These are phyloP conservation scores for Amanita inopinata DNA, from an alignment of 768 basidiomycete genomes.

Conservation along the genomic window DNA sequence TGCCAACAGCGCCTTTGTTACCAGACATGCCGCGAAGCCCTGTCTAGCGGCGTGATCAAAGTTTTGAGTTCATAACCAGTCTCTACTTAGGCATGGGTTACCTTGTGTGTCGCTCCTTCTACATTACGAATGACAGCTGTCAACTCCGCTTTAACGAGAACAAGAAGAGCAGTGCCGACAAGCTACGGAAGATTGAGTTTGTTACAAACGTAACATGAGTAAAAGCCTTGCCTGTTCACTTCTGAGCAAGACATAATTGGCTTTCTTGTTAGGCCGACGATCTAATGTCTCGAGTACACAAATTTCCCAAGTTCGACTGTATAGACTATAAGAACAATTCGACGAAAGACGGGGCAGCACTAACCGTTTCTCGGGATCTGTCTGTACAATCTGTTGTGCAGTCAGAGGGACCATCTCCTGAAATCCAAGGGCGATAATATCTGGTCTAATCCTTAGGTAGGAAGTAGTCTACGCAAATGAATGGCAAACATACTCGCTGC, in stretches of 20 bases:
- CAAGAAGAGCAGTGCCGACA: constrained; percentile 87
- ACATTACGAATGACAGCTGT: constrained; percentile 81
- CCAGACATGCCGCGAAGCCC: constrained; percentile 90
- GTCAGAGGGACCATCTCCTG: constrained; percentile 97
- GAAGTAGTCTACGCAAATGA: background rate
- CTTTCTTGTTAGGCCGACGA: constrained; percentile 52
- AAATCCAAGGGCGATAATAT: constrained; percentile 85
- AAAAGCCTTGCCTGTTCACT: constrained; percentile 67
- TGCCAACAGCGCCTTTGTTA: constrained; percentile 93
- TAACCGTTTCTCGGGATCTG: constrained; percentile 87
- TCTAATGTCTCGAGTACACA: constrained; percentile 75
- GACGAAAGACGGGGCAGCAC: constrained; percentile 10
- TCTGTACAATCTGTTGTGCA: constrained; percentile 94
- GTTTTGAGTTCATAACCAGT: constrained; percentile 2
- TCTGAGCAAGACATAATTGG: constrained; percentile 75
- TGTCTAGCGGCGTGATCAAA: constrained; percentile 39
- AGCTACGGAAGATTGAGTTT: constrained; percentile 39
- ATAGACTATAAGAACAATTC: background rate
- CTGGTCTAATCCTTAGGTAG: constrained; percentile 45
- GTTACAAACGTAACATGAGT: background rate
- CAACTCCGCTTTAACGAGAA: constrained; percentile 72
- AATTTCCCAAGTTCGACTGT: constrained; percentile 79
- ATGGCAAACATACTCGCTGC: constrained; percentile 37
- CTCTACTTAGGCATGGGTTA: constrained; percentile 18
- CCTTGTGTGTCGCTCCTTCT: constrained; percentile 88